Base-by-base conservation (phyloP, 2,329 filamentous ascomycete genomes). In the Epichloe sylvatica region DNA sequence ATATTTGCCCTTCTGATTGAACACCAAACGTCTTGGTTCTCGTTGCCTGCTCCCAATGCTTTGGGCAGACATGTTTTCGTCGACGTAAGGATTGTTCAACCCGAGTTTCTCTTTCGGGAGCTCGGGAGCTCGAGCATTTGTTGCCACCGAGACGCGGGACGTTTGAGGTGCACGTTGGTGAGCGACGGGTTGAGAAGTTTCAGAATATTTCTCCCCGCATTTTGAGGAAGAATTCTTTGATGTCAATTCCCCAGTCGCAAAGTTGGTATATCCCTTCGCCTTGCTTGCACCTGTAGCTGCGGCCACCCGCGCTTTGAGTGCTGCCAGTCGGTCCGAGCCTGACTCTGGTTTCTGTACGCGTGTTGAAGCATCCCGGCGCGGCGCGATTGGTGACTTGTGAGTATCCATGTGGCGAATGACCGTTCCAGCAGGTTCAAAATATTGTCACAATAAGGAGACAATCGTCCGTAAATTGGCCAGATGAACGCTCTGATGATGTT, bases 1-100 rank as follows among this genome's bases (percentile, higher is more conserved):
- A 62, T 95, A 97, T 75, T 97, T 97, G 48, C 92, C 92, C 65
- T 94, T 94, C 58, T 90, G 83, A 59, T 96, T 95, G 72, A 98
- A 97, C 12, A 88, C 71, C 17, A 98, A 74, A 55, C 86, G 81
- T 52, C 86, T 81, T 11, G 87, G 78, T 54, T 85, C 76, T 46
- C 89, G 77, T 37, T 76, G 72, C 58, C 83, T 86, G 34, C 63
- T 60, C 65, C 72, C 54, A 61, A 49, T 71, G 70, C 55, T 74
- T 73, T 83, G 80, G 4, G 75, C 70, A n/a, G 77, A 75, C 12
- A 81, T 66, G 55, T 70, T 83, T 7, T 83, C 74, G 59, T 94
- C 87, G 56, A 84, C 90, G 64, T 95, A 96, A 0, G 90, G 89
- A 56, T 95, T 94, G 30, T 53, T 50, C 2, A n/a, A n/a, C 3